These are phyloP conservation scores for Penicillium subrubescens DNA, from an alignment of 495 filamentous ascomycete genomes.

Conservation along the genomic window DNA sequence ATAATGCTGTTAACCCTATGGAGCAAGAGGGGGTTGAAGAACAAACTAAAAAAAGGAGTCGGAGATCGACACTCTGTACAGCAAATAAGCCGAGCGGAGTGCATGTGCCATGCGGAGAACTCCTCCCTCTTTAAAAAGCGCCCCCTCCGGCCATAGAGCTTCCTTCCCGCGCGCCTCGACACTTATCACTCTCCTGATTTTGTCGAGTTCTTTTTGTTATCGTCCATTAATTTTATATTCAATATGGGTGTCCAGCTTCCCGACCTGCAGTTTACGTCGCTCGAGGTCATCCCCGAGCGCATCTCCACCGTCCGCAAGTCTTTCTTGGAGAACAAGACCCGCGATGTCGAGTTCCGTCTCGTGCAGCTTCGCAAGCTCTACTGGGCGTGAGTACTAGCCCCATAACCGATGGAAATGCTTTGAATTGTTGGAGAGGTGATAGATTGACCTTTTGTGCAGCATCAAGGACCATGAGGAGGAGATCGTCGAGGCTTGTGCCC, in stretches of 20 bases:
- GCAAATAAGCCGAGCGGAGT: constrained; percentile 12
- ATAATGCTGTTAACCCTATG: background rate
- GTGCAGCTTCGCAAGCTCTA: constrained; percentile 89
- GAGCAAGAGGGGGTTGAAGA: background rate
- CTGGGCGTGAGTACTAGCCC: constrained; percentile 64
- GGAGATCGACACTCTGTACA: constrained; percentile 21
- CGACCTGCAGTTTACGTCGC: constrained; percentile 63
- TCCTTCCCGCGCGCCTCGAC: background rate
- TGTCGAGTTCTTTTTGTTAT: constrained; percentile 5
- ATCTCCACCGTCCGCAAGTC: constrained; percentile 58
- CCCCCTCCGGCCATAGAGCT: background rate
- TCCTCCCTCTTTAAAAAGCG: background rate
- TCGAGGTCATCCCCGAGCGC: constrained; percentile 65
- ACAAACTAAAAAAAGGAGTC: background rate
- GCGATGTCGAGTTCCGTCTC: constrained; percentile 76
- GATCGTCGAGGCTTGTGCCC: constrained; percentile 67
- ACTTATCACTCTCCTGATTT: background rate
- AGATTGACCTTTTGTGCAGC: constrained; percentile 29
- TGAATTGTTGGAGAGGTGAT: background rate
- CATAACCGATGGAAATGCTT: background rate
- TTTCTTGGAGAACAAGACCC: constrained; percentile 79
- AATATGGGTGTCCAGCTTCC: constrained; percentile 43
- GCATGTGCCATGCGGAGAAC: constrained; percentile 33
- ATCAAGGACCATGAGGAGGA: constrained; percentile 73
- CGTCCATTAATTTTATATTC: constrained; percentile 2